phyloP scores from a whole-genome alignment of 1,139 yeast genomes.

The Petasospora fabianii region DNA sequence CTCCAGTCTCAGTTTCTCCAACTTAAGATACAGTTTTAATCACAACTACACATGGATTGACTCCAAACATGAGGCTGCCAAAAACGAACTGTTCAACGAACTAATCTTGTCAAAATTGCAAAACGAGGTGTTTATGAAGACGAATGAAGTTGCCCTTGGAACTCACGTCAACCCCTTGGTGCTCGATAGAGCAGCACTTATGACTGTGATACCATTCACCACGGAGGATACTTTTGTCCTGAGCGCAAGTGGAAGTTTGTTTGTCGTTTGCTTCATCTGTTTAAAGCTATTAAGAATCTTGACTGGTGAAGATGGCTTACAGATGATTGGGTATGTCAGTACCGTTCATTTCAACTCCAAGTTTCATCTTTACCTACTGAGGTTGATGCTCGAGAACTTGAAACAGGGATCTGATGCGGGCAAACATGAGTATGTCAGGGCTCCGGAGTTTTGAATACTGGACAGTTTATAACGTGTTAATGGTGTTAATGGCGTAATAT shows the following conservation, averaged over 20 bases:
- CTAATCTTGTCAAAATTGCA: slow-evolving; percentile 22
- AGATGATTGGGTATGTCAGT: slow-evolving; percentile 19
- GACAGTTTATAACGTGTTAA: too few relatives aligned
- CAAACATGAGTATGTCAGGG: too few relatives aligned
- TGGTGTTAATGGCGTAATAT: too few relatives aligned
- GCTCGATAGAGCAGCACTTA: slow-evolving; percentile 20
- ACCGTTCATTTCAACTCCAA: slow-evolving; percentile 22
- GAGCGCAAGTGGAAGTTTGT: slow-evolving; percentile 19
- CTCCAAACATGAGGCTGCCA: slow-evolving; percentile 22
- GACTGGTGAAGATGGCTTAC: slow-evolving; percentile 18
- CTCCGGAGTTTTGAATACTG: too few relatives aligned
- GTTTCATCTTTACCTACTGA: slow-evolving; percentile 22
- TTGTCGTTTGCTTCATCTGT: slow-evolving; percentile 20
- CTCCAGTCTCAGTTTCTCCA: slow-evolving; percentile 19
- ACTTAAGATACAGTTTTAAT: slow-evolving; percentile 22
- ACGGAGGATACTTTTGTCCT: slow-evolving; percentile 18
- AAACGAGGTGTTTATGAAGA: slow-evolving; percentile 20
- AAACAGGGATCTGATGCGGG: not conserved
- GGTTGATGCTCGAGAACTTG: slow-evolving; percentile 19
- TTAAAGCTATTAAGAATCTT: slow-evolving; percentile 20
- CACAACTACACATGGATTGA: slow-evolving; percentile 24
- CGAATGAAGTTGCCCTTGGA: slow-evolving; percentile 22
- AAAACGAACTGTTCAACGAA: slow-evolving; percentile 22
- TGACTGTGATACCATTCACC: slow-evolving; percentile 21
- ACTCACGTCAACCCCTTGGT: slow-evolving; percentile 19